Evolutionary conservation across 768 basidiomycete species (phyloP), one percentile per base, ranked within the genome.

Genomic region (Mycena crocata): DNA sequence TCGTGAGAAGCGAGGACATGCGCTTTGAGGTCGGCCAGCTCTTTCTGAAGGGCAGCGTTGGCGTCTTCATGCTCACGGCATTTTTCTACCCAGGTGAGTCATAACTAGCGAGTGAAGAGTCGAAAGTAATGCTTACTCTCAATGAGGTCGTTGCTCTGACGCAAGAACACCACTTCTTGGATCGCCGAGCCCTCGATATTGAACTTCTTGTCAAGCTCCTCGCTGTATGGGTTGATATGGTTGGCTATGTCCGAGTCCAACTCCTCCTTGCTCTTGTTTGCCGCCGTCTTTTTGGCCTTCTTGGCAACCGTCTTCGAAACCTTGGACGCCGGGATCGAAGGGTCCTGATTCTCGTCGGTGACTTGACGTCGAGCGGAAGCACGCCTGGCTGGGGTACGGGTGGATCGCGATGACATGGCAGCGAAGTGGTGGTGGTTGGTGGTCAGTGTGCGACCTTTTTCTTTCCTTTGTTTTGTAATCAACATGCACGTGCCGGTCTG

Each of bases 151-250:
- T 57, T 44, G 21, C n/a, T 34, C 56, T 56, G 54, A 14, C 31
- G 42, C 56, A 46, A 32, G 26, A 34, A 57, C 8, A 57, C 56
- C 9, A 57, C 5, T 15, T 32, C 44, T 21, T 45, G 56, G 2
- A 30, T 35, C 21, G 31, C 24, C n/a, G 15, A n/a, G 5, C 44
- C 44, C 21, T 57, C 56, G 30, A 57, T 57, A 15, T 57, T 44
- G 42, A 21, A 57, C 21, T 57, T 57, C 15, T 9, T 3, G 6
- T 57, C 55, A 39, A 57, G 28, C 40, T 42, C 39, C 2, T 57
- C 55, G 37, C 52, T 54, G 52, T 54, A 54, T 6, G 52, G 52
- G 46, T 48, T 24, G 19, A 48, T 23, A 24, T 7, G 46, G 26
- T 19, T 19, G 10, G 46, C 46, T 26, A 17, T 23, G 23, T 6